Percentiles rank a stretch among this genome's conserved stretches.
Conservation (phyloP, 257 asterid species). For the Solanum bukasovii region DNA sequence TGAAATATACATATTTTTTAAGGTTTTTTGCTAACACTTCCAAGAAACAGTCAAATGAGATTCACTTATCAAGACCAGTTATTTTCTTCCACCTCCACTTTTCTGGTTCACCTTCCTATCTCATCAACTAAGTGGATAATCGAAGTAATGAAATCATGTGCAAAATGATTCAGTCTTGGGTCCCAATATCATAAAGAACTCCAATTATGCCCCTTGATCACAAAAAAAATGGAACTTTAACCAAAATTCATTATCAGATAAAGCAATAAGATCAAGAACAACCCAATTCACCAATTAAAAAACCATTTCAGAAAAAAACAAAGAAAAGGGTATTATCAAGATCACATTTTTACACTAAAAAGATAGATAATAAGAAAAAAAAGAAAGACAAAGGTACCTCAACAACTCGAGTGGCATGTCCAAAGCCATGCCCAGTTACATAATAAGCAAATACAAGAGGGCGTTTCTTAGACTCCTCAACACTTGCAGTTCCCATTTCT, state of each 20-base stretch:
- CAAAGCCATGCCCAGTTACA: constrained; percentile 97
- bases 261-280: background rate
- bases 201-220: background rate
- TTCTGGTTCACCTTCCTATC: background rate
- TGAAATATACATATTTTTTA: background rate
- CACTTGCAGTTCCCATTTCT: constrained; percentile 28
- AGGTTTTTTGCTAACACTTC: background rate
- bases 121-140: background rate
- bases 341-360: background rate
- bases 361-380: background rate
- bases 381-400: constrained; percentile 34
- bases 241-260: background rate
- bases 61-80: background rate
- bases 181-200: background rate
- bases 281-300: background rate
- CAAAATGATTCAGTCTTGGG: background rate
- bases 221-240: background rate
- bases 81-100: background rate
- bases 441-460: constrained; percentile 76
- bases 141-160: background rate
- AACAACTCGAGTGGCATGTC: constrained; percentile 93
- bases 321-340: background rate
- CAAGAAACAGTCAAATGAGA: background rate
- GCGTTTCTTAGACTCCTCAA: constrained; percentile 19
- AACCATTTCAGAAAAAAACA: background rate